These are phyloP conservation scores for Albugo laibachii DNA, from an alignment of 352 stramenopile species.

Conservation along the genomic window DNA sequence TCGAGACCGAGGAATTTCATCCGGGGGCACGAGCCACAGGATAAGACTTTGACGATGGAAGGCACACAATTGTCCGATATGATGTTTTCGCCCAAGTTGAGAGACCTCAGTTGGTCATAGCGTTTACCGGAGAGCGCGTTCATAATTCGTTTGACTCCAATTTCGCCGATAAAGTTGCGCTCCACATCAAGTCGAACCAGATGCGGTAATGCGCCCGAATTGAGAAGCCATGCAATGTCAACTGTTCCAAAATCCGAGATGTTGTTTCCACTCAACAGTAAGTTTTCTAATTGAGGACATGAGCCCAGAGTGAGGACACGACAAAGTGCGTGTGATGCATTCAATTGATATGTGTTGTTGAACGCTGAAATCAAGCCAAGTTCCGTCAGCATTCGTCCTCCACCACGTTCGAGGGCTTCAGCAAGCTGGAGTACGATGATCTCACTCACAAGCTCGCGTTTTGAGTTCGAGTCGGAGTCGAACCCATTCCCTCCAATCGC, in stretches of 20 bases:
- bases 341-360: conserved; percentile 33
- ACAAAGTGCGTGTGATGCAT: conserved; percentile 21
- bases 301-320: conserved; percentile 44
- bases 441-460: conserved; percentile 37
- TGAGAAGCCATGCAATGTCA: conserved; percentile 68
- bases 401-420: conserved; percentile 12
- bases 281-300: conserved; percentile 52
- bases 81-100: conserved; percentile 68
- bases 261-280: conserved; percentile 67
- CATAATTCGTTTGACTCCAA: conserved; percentile 39
- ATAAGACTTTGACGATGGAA: conserved; percentile 35
- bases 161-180: conserved; percentile 73
- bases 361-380: conserved; percentile 49
- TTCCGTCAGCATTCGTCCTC: conserved; percentile 21
- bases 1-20: conserved; percentile 64
- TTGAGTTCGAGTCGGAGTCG: conserved; percentile 26
- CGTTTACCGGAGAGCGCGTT: conserved; percentile 9
- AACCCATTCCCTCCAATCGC: conserved; percentile 22
- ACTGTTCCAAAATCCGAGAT: conserved; percentile 68
- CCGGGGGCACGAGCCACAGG: conserved; percentile 34
- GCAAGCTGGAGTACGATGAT: conserved; percentile 24
- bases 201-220: conserved; percentile 49
- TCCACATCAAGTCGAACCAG: conserved; percentile 60
- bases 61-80: conserved; percentile 65
- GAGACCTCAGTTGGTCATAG: conserved; percentile 20